Base-by-base conservation (phyloP, 202 grass and related monocot genomes). In the Bolboschoenoplectus hybrid region DNA sequence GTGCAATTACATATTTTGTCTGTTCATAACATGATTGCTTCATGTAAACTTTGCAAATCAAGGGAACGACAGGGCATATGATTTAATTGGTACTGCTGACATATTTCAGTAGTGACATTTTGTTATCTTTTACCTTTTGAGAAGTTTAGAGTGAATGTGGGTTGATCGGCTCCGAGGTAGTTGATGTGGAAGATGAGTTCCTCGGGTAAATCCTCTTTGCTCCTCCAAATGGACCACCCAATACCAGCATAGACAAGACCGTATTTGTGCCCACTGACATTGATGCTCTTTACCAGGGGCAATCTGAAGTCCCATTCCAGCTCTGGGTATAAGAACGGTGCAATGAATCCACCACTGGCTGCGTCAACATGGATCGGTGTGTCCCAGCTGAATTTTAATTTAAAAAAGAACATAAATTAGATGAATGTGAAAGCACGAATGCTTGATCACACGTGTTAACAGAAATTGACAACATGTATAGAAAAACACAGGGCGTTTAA, bases 171-270 rank as follows among this genome's bases (percentile, higher is more conserved):
- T 69, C 95, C 95, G 1, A 97, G 95, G 82, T 97, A 97, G 83
- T 97, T 97, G 89, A 95, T 97, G 87, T 97, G 95, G 87, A 97
- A 97, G 88, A 97, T 95, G 85, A 95, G 95, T 65, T 97, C 95
- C n/a, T 95, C 95, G 1, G 95, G 95, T 60, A 97, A 88, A 75
- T 95, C 95, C 41, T 88, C 91, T 91, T 97, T 97, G 89, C 6
- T 89, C 76, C 92, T 89, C 95, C 95, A 97, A 84, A 97, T 92
- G 89, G 80, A 88, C 95, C 95, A 97, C 40, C 95, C 95, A 16
- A 97, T 89, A 10, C 95, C 95, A 11, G 95, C 95, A 63, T 97
- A 97, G 4, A 97, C 95, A 0, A 97, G 92, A 0, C 95, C 95
- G 20, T 97, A 97, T 78, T 97, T 97, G 89, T 97, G 95, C 6